Base-by-base conservation (phyloP, 2,329 filamentous ascomycete species). In the Chrysoporthe cubensis region DNA sequence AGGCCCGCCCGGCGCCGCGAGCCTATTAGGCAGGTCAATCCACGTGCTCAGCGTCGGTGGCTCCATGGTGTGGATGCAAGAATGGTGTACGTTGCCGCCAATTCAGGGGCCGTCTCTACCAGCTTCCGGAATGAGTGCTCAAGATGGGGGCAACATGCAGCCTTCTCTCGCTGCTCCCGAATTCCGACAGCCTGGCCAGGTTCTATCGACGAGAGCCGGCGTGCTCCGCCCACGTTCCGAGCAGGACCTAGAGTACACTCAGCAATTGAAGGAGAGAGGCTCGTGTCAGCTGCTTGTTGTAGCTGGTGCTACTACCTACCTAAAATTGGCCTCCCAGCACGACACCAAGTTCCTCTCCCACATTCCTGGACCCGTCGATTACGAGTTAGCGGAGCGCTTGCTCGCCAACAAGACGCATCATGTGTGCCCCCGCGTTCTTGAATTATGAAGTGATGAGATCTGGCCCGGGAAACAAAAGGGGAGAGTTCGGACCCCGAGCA, bases 1-100 rank as follows among this genome's bases (percentile, higher is more conserved):
- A 37, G 32, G 40, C 37, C 54, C 54, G 11, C 44, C 44, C 48
- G 44, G 60, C 16, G 61, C 21, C 46, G n/a, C 26, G 18, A 54
- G 32, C 43, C 21, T 42, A 43, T 63, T 63, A 63, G 61, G 61
- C 43, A 63, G 61, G 61, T 63, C n/a, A 54, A 14, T 6, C 48
- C 48, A 63, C 48, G 61, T 63, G 61, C 48, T 54, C n/a, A 54
- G n/a, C 32, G 3, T 21, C 2, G 46, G n/a, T 56, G 61, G 61
- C 32, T 32, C 61, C 40, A 43, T 43, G 9, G 32, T 18, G 61
- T 54, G 50, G 48, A 54, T 43, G 61, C 61, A 18, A 54, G n/a
- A 4, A 62, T 43, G 50, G 34, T 16, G n/a, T 8, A 37, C 32
- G 50, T 54, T 32, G 34, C 61, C 61, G 44, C 16, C 50, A 6